These are phyloP conservation scores for Durusdinium trenchii DNA, from an alignment of 73 alveolate genomes.

Conservation along the genomic window DNA sequence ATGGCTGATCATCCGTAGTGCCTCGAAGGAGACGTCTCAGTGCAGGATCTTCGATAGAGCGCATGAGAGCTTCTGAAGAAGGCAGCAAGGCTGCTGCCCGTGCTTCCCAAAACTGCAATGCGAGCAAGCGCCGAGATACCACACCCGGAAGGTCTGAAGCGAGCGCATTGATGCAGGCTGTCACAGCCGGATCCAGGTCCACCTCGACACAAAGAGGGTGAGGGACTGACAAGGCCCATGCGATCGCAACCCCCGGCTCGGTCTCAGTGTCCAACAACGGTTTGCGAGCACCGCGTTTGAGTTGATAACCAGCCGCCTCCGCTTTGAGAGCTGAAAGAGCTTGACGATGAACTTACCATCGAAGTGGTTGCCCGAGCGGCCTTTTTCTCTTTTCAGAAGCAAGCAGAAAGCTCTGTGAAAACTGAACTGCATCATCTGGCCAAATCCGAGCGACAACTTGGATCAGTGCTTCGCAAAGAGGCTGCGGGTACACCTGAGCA, in stretches of 20 bases:
- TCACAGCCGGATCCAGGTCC: neutral
- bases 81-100: neutral
- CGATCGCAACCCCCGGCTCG: constrained; percentile 15
- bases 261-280: constrained; percentile 17
- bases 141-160: neutral
- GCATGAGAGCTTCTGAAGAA: neutral
- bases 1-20: neutral
- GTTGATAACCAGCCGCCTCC: neutral
- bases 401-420: too few species aligned
- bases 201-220: neutral
- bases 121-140: neutral
- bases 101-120: neutral
- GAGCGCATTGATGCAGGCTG: neutral
- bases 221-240: neutral
- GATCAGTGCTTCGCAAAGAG: too few species aligned
- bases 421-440: too few species aligned
- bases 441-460: too few species aligned
- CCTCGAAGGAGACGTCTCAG: neutral
- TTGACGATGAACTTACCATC: neutral
- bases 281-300: constrained; percentile 14
- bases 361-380: neutral
- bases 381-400: constrained; percentile 8
- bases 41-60: neutral
- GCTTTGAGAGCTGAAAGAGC: neutral
- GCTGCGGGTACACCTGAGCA: too few species aligned